Evolutionary conservation across 2,329 filamentous ascomycete genomes (phyloP).

Genomic region (Penicillium sp.): DNA sequence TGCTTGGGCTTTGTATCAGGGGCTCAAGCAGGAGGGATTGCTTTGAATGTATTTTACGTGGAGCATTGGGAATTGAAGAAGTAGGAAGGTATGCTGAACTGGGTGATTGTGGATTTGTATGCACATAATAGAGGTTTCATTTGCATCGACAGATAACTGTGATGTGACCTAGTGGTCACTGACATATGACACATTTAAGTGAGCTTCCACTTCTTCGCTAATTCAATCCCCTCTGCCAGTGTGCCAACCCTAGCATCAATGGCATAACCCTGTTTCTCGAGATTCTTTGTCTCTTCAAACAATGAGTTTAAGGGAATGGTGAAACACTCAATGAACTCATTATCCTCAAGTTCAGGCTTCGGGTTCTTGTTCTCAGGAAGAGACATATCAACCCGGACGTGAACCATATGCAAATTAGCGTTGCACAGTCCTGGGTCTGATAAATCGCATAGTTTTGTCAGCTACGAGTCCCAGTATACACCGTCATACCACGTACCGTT

Average conservation of each 20-base stretch:
- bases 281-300: slow-evolving; percentile 64
- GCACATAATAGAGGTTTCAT: neutral
- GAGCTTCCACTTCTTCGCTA: slow-evolving; percentile 56
- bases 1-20: slow-evolving; percentile 56
- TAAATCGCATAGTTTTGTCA: neutral
- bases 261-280: slow-evolving; percentile 70
- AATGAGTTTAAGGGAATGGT: slow-evolving; percentile 63
- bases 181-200: neutral
- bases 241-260: slow-evolving; percentile 78
- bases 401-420: slow-evolving; percentile 58
- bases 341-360: slow-evolving; percentile 70
- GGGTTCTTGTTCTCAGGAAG: slow-evolving; percentile 68
- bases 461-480: neutral
- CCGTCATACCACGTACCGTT: slow-evolving; percentile 36
- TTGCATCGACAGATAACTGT: neutral
- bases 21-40: slow-evolving; percentile 49
- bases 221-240: slow-evolving; percentile 73
- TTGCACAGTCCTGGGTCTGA: slow-evolving; percentile 51
- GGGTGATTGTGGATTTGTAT: neutral
- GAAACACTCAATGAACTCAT: slow-evolving; percentile 80
- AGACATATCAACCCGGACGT: slow-evolving; percentile 69
- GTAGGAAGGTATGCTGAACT: neutral
- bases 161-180: neutral
- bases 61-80: neutral
- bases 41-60: slow-evolving; percentile 27